A percentile compares a stretch with the other conserved stretches of the same genome.
Conservation (phyloP, 208 protist species). For the Acanthamoeba sp. region DNA sequence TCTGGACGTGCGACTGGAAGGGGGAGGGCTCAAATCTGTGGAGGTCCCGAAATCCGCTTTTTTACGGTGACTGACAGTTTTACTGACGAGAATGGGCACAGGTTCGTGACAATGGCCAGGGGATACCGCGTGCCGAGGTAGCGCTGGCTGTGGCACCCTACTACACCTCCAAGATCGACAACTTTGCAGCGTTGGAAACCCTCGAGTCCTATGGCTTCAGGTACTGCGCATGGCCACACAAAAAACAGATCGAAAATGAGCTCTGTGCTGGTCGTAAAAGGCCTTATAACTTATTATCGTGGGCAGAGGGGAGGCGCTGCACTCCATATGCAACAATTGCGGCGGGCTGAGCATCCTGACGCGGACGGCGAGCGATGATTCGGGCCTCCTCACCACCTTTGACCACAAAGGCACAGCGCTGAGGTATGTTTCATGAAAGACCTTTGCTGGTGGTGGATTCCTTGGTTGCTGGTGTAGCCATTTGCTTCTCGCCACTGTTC, state of each 20-base stretch:
- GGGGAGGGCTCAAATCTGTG: constrained; percentile 25
- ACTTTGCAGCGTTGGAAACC: constrained; percentile 19
- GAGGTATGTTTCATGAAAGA: not conserved
- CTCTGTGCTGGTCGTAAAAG: not conserved
- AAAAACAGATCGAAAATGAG: too few species aligned
- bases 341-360: not conserved
- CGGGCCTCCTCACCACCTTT: not conserved
- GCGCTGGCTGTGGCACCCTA: not conserved
- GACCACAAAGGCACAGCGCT: constrained; percentile 9
- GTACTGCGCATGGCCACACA: too few species aligned
- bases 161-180: constrained; percentile 59
- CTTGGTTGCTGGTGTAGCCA: too few species aligned
- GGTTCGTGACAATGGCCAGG: constrained; percentile 66
- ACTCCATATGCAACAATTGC: constrained; percentile 24
- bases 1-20: constrained; percentile 65
- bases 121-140: constrained; percentile 44
- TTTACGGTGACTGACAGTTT: not conserved
- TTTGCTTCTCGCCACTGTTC: too few species aligned
- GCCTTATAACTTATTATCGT: not conserved
- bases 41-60: not conserved
- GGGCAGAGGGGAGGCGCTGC: constrained; percentile 64
- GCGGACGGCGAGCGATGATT: not conserved
- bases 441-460: not conserved
- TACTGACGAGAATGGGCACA: too few species aligned
- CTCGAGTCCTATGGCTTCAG: constrained; percentile 55